Percentiles rank a stretch among this genome's conserved stretches.
Evolutionary conservation across 768 basidiomycete genomes (phyloP).

Genomic region (Agaricus sinodeliciosus): DNA sequence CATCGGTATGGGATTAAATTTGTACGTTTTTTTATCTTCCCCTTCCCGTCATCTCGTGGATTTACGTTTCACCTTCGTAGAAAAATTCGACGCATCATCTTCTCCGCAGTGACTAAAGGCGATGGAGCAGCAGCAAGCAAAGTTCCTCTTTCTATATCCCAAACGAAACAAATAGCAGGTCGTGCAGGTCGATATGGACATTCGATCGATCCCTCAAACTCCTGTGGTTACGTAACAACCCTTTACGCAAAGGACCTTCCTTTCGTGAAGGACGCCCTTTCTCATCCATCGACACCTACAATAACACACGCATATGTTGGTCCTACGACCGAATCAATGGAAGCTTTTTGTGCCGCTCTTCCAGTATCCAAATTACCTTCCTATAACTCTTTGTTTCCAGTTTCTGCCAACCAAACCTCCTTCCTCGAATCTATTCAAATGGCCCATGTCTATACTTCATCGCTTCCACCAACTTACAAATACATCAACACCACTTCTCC

Average conservation of each 20-base stretch:
- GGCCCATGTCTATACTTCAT: slow-evolving; percentile 43
- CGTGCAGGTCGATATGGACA: slow-evolving; percentile 14
- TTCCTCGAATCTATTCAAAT: slow-evolving; percentile 33
- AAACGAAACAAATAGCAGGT: slow-evolving; percentile 15
- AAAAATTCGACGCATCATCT: slow-evolving; percentile 20
- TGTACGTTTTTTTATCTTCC: slow-evolving; percentile 39
- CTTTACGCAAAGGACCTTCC: slow-evolving; percentile 3
- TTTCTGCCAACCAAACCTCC: slow-evolving; percentile 20
- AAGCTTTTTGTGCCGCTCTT: slow-evolving; percentile 27
- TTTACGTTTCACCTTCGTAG: slow-evolving; percentile 20
- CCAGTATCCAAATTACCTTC: slow-evolving; percentile 20
- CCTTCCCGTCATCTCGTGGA: neutral
- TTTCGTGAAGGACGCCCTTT: slow-evolving; percentile 46
- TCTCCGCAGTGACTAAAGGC: slow-evolving; percentile 13
- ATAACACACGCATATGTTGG: slow-evolving; percentile 47
- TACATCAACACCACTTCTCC: slow-evolving; percentile 15
- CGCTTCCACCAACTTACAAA: slow-evolving; percentile 36
- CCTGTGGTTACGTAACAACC: slow-evolving; percentile 12
- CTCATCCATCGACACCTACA: slow-evolving; percentile 35
- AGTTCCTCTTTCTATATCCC: slow-evolving; percentile 12
- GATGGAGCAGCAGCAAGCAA: neutral
- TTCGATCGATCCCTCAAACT: neutral
- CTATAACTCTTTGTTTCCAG: neutral
- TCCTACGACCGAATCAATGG: slow-evolving; percentile 13
- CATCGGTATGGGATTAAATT: slow-evolving; percentile 94